A percentile compares a stretch with the other conserved stretches of the same genome.
phyloP scores from a whole-genome alignment of 202 grass and related monocot species.

The Hordeum pubiflorum region DNA sequence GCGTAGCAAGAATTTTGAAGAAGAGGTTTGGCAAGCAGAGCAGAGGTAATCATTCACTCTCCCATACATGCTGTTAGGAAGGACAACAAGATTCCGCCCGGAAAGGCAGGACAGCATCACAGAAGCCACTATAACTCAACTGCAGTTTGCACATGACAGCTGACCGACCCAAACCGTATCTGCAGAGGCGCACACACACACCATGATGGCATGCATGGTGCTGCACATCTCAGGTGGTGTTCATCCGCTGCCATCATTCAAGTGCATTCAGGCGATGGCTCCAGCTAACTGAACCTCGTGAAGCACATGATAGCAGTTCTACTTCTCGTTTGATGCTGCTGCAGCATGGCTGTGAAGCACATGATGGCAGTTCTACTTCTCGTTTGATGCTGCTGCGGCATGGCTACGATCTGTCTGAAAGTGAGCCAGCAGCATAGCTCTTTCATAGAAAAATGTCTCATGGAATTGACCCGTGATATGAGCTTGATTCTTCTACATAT shows the following conservation, averaged over 20 bases:
- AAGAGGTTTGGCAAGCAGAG: not conserved
- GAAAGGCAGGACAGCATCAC: not conserved
- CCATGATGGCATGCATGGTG: not conserved
- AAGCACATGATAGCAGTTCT: not conserved
- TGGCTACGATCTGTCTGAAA: not conserved
- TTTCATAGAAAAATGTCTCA: not conserved
- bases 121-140: not conserved
- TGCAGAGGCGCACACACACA: not conserved
- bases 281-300: not conserved
- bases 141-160: not conserved
- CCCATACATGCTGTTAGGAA: not conserved
- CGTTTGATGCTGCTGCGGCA: not conserved
- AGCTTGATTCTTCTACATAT: not conserved
- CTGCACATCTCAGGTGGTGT: not conserved
- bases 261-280: not conserved
- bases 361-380: not conserved
- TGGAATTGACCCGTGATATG: not conserved
- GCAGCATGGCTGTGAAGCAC: not conserved
- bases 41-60: not conserved
- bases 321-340: not conserved
- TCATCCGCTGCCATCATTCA: conserved; percentile 2
- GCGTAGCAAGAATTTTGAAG: not conserved
- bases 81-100: not conserved
- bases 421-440: not conserved
- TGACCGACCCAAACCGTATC: not conserved